Base-by-base conservation (phyloP, 139 green algal genomes). In the Diplosphaera chodatii region DNA sequence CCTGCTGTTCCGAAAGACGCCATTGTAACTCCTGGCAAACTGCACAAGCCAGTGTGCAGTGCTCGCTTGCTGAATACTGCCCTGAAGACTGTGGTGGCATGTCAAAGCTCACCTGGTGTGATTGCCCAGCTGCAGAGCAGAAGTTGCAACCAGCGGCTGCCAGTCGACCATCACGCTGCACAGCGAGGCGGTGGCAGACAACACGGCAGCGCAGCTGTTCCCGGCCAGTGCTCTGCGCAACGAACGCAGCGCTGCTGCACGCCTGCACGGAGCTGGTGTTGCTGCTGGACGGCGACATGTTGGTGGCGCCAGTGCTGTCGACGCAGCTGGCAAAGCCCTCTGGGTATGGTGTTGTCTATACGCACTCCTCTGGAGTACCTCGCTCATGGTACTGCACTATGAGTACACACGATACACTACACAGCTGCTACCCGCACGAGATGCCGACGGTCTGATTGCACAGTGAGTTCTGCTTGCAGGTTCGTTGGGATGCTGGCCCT, bases 211-310 rank as follows among this genome's bases (percentile, higher is more conserved):
- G 48, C 3, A 10, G 10, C 48, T 59, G 18, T 59, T 59, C 48
- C 48, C 78, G 48, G 80, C 71, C 78, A 83, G 80, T 55, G 63
- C 73, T 32, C 68, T 77, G 32, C 78, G 78, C 64, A 83, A 83
- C 34, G 73, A 83, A 83, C 34, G 73, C 77, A 31, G 78, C 78
- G 21, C 68, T 83, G 27, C 30, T 67, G 30, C 70, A 67, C 3
- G 67, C 75, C 10, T 37, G 21, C 22, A 80, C 73, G 18, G 67
- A 74, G 18, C 32, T 78, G n/a, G 25, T 85, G 8, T 30, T 82
- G 63, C 23, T 80, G 4, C 20, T 85, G 27, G 80, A 85, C 71
- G 75, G 41, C 30, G 80, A 85, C 68, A 77, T 82, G 18, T 0
- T 85, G 33, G 67, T 73, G 37, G 65, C 33, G 3, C 18, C 31